These are phyloP conservation scores for Colletotrichum endophyticum DNA, from an alignment of 2,329 filamentous ascomycete species.

Conservation along the genomic window DNA sequence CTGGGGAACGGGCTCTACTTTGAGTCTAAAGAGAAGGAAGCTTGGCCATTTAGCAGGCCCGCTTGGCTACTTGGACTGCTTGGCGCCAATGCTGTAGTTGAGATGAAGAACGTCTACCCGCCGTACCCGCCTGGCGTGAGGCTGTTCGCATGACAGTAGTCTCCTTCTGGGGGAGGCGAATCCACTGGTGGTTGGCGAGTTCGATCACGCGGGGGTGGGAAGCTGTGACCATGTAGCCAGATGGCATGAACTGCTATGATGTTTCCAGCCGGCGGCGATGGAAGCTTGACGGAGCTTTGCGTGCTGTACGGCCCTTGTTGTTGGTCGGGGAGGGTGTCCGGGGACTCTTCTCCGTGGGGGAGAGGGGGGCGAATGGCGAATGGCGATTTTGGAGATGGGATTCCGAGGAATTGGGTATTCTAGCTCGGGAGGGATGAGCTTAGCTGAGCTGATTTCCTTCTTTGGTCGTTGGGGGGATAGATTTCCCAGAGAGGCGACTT, in stretches of 20 bases:
- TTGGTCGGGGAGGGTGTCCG: not conserved
- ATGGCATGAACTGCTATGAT: conserved; percentile 7
- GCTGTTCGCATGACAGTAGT: not conserved
- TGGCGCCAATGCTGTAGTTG: conserved; percentile 2
- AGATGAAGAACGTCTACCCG: not conserved
- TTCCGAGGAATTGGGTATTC: not conserved
- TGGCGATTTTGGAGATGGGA: not conserved
- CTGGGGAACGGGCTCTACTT: not conserved
- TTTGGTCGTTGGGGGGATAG: not conserved
- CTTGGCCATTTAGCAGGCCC: not conserved
- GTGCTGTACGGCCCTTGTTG: not conserved
- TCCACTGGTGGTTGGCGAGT: not conserved
- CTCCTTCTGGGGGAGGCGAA: not conserved
- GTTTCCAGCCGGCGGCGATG: not conserved
- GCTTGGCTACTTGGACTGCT: not conserved
- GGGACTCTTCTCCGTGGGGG: not conserved
- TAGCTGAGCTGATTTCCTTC: not conserved
- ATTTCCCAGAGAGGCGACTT: not conserved
- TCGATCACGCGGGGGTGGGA: not conserved
- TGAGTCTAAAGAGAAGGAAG: not conserved
- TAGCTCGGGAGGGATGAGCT: not conserved
- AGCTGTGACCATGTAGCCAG: not conserved
- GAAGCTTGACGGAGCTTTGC: not conserved
- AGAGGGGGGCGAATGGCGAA: not conserved
- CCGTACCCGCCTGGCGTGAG: not conserved